Evolutionary conservation across 1,284 basidiomycete genomes (phyloP), one percentile per base, ranked within the genome.

Genomic region (Fomitopsis betulina): DNA sequence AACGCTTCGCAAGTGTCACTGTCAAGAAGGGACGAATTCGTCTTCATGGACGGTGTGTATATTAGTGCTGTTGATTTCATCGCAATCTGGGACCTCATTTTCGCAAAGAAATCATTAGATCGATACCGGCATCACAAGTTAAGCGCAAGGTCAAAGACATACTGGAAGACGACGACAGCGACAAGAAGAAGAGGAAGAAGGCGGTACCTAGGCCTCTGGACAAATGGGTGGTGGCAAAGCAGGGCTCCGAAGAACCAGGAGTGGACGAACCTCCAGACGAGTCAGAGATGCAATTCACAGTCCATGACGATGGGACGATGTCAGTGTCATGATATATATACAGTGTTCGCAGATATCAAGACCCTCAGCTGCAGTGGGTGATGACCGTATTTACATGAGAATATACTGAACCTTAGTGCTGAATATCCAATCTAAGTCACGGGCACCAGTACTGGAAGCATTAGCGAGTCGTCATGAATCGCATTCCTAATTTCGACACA

Each of bases 11-110:
- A 21, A 51, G 49, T 23, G 10, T 12, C 77, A 13, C 81, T 85
- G 17, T 82, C 85, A 25, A 78, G 85, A 59, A 82, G 80, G 63
- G 83, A 90, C 51, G 89, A 91, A 61, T 89, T 87, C 63, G 67
- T 86, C 52, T 92, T 92, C 66, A 78, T 92, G 13, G 85, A 89
- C 71, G 81, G 82, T 82, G 58, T 8, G 32, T 7, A 7, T 13
- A 1, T 19, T 13, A 21, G 13, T 15, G 35, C 13, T 37, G 35
- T 37, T 37, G 13, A 15, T 9, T 9, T 3, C 6, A 19, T 37
- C 9, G 6, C 9, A 19, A 38, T 17, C 32, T 30, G 23, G 40
- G 4, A 21, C 30, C 32, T 25, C 19, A 49, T 47, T 27, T 9
- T n/a, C 21, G 54, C 4, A 7, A 59, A 87, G 85, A 87, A 66